Evolutionary conservation across 805 yeast genomes (phyloP), one percentile per base, ranked within the genome.

Genomic region (Zygoascus tannicola): DNA sequence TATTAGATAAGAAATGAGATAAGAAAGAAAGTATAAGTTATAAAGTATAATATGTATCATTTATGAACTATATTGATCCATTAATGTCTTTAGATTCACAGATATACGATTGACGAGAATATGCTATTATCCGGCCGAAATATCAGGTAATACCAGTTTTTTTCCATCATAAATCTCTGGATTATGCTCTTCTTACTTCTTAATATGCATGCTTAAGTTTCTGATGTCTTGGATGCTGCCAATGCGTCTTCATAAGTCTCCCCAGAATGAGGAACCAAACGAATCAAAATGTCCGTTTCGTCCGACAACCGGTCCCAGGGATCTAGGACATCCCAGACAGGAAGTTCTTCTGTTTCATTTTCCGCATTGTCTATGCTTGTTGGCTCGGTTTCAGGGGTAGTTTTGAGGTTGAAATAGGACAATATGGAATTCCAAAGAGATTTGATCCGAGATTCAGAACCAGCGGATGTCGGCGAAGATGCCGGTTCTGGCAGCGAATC

Each of bases 251-350:
- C 51, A 8, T 42, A 34, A 20, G 57, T 54, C 65, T 71, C 69
- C 4, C 64, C 59, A 10, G 59, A 51, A 47, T 67, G 56, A 28
- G 57, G 52, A 40, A 53, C 40, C 26, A 53, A 30, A n/a, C 56
- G 38, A 2, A 53, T 50, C 35, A 45, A 22, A 10, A 53, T 45
- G 42, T 52, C 54, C 5, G 57, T 53, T 37, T 53, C 56, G 16
- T 52, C 50, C 2, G 46, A 34, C n/a, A 53, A 40, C 19, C 37
- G 33, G 12, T 52, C 52, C 55, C 55, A 50, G 3, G 54, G 52
- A 19, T 44, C 52, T 28, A 52, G 38, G 20, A 41, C 47, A 32
- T 52, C 50, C 57, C 57, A 53, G n/a, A n/a, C n/a, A n/a, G n/a
- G n/a, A n/a, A n/a, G n/a, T n/a, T n/a, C n/a, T 28, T 50, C 49